These are phyloP conservation scores for Dipodascus geniculatus DNA, from an alignment of 805 yeast genomes.

Conservation along the genomic window DNA sequence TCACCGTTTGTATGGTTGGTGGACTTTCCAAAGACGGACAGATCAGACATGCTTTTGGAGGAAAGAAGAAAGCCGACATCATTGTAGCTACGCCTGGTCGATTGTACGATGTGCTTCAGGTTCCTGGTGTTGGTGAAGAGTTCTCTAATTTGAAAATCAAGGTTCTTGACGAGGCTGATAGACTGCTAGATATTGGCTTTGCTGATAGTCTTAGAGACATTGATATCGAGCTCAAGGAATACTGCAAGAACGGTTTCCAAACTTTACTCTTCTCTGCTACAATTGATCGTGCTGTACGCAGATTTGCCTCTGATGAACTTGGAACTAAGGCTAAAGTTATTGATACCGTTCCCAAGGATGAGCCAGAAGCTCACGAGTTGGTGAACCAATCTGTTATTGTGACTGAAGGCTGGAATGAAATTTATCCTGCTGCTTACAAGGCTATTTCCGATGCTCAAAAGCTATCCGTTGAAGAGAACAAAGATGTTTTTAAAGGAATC, in stretches of 20 bases:
- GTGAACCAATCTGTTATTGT: conserved; percentile 56
- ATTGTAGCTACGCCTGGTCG: conserved; percentile 89
- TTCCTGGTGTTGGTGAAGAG: conserved; percentile 31
- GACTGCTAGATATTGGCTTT: conserved; percentile 73
- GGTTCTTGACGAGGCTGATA: conserved; percentile 87
- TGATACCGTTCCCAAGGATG: conserved; percentile 64
- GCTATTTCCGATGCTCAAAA: conserved; percentile 15
- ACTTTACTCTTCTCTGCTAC: conserved; percentile 84
- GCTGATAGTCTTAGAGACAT: conserved; percentile 51
- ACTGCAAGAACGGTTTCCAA: conserved; percentile 29
- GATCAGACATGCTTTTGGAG: conserved; percentile 24
- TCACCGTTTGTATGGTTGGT: conserved; percentile 52
- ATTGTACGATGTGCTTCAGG: conserved; percentile 46
- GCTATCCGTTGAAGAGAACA: conserved; percentile 18
- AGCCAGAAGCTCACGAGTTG: conserved; percentile 67
- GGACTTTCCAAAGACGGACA: conserved; percentile 39
- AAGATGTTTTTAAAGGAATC: conserved; percentile 53
- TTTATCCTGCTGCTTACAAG: conserved; percentile 36
- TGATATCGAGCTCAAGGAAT: conserved; percentile 34
- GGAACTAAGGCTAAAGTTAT: conserved; percentile 30
- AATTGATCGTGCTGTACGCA: conserved; percentile 52
- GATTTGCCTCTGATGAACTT: conserved; percentile 44
- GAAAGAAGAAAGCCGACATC: conserved; percentile 37
- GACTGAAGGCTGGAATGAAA: conserved; percentile 44
- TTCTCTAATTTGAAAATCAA: conserved; percentile 48